These are phyloP conservation scores for Cudoniella acicularis DNA, from an alignment of 495 filamentous ascomycete species.

Conservation along the genomic window DNA sequence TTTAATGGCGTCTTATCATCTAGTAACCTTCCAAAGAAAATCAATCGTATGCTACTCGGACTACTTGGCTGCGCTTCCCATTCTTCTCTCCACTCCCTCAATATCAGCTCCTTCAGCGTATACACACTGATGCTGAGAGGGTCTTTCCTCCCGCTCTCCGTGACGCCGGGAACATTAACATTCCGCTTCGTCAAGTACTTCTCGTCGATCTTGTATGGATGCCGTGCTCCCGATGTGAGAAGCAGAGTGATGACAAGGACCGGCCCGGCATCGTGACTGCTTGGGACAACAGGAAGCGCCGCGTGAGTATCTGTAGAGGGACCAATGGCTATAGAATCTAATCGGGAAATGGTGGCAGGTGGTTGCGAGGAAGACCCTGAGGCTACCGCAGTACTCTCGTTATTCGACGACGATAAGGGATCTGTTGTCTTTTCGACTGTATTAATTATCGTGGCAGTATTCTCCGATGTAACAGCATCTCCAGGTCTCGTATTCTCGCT, in stretches of 20 bases:
- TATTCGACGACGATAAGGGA: constrained; percentile 1
- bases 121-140: constrained; percentile 88
- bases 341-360: constrained; percentile 8
- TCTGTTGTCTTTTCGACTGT: not conserved
- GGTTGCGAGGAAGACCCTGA: constrained; percentile 1
- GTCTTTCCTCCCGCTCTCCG: constrained; percentile 54
- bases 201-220: constrained; percentile 83
- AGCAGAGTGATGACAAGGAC: constrained; percentile 60
- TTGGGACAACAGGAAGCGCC: not conserved
- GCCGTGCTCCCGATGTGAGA: constrained; percentile 73
- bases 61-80: constrained; percentile 83
- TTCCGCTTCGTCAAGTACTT: constrained; percentile 78
- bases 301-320: constrained; percentile 16
- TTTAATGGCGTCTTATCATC: constrained; percentile 80
- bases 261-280: constrained; percentile 13
- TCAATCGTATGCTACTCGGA: constrained; percentile 80
- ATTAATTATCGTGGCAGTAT: not conserved
- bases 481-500: constrained; percentile 10
- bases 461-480: not conserved
- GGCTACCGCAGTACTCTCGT: not conserved
- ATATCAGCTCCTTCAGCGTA: constrained; percentile 85
- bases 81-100: constrained; percentile 85
- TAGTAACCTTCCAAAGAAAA: constrained; percentile 81
- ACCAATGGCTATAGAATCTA: constrained; percentile 19
- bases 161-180: constrained; percentile 62